These are phyloP conservation scores for Sugiyamaella americana DNA, from an alignment of 805 yeast species.

Conservation along the genomic window DNA sequence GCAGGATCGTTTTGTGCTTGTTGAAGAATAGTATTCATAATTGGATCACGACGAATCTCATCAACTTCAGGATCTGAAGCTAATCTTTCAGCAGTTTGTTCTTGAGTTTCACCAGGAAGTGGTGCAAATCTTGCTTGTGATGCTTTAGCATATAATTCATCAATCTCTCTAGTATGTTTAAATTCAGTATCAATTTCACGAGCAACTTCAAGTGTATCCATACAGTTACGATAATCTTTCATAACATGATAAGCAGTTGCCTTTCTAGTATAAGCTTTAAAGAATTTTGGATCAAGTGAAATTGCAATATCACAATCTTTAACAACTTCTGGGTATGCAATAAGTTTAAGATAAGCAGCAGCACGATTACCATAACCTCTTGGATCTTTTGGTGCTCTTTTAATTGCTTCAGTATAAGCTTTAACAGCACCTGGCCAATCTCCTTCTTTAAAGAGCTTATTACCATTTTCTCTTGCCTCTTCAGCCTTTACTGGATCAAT, in stretches of 20 bases:
- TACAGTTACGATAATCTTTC: slow-evolving; percentile 75
- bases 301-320: slow-evolving; percentile 89
- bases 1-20: slow-evolving; percentile 96
- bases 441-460: slow-evolving; percentile 77
- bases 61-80: slow-evolving; percentile 92
- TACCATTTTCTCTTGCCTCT: slow-evolving; percentile 90
- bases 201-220: slow-evolving; percentile 76
- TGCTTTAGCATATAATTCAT: slow-evolving; percentile 73
- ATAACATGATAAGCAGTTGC: slow-evolving; percentile 90
- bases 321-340: slow-evolving; percentile 96
- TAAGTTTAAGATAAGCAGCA: slow-evolving; percentile 87
- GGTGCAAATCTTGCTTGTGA: slow-evolving; percentile 69
- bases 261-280: slow-evolving; percentile 94
- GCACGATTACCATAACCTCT: slow-evolving; percentile 98
- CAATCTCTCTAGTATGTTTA: slow-evolving; percentile 67
- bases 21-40: slow-evolving; percentile 88
- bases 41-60: slow-evolving; percentile 83
- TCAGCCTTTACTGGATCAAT: slow-evolving; percentile 90
- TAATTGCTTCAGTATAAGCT: slow-evolving; percentile 91
- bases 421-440: slow-evolving; percentile 97
- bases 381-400: slow-evolving; percentile 95
- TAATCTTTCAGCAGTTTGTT: slow-evolving; percentile 87
- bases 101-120: slow-evolving; percentile 83
- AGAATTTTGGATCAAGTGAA: slow-evolving; percentile 76
- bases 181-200: slow-evolving; percentile 64